phyloP scores from a whole-genome alignment of 371 early-diverging fungal genomes.

The Mucor sp. region DNA sequence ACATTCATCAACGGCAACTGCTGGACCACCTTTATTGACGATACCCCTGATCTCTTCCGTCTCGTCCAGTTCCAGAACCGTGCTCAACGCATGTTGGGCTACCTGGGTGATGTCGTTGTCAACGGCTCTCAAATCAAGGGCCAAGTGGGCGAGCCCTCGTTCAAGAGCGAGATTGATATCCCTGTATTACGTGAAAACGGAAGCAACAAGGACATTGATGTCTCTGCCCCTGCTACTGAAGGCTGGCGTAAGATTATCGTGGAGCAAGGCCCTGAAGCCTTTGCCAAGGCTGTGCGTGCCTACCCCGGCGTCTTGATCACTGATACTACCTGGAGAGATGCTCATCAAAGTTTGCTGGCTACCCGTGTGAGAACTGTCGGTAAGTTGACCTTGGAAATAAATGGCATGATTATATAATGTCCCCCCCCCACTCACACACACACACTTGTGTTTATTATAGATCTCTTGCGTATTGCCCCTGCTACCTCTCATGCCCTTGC shows the following conservation, averaged over 20 bases:
- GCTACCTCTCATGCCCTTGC: slow-evolving; percentile 83
- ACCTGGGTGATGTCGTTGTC: slow-evolving; percentile 87
- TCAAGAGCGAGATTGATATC: slow-evolving; percentile 60
- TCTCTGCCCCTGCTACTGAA: slow-evolving; percentile 58
- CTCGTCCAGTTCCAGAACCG: slow-evolving; percentile 75
- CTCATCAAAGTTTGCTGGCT: slow-evolving; percentile 90
- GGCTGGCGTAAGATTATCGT: slow-evolving; percentile 91
- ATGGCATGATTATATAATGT: not conserved
- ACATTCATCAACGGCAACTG: slow-evolving; percentile 74
- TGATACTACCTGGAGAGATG: slow-evolving; percentile 96
- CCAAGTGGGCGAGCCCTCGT: slow-evolving; percentile 68
- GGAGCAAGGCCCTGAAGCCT: slow-evolving; percentile 83
- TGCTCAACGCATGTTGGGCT: slow-evolving; percentile 84
- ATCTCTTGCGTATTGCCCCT: slow-evolving; percentile 77
- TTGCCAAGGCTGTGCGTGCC: slow-evolving; percentile 86
- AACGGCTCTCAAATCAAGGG: slow-evolving; percentile 92
- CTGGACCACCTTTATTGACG: slow-evolving; percentile 98
- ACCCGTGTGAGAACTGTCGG: slow-evolving; percentile 92
- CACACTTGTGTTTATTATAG: slow-evolving; percentile 12
- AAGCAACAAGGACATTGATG: slow-evolving; percentile 45
- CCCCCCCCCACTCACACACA: not conserved
- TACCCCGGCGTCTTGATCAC: slow-evolving; percentile 87
- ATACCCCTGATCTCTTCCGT: slow-evolving; percentile 85
- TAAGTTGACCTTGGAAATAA: slow-evolving; percentile 20
- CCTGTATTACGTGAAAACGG: slow-evolving; percentile 54